Evolutionary conservation across 2,329 filamentous ascomycete species (phyloP).

Genomic region (Ophiosphaerella herpotricha): DNA sequence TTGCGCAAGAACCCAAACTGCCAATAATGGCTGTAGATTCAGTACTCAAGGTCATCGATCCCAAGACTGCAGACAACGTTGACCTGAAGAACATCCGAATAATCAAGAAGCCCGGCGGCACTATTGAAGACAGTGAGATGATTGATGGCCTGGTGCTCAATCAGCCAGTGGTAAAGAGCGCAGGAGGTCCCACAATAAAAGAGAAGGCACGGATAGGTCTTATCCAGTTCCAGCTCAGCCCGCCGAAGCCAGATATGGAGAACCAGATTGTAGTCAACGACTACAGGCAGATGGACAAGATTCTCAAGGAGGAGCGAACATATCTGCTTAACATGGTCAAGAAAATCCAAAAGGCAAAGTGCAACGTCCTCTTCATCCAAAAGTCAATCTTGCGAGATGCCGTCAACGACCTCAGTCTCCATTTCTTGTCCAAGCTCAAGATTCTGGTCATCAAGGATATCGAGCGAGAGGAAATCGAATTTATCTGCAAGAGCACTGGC

Average conservation of each 20-base stretch:
- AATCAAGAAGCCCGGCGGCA: constrained; percentile 96
- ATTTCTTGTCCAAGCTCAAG: constrained; percentile 96
- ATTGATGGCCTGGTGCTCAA: constrained; percentile 92
- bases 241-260: constrained; percentile 99
- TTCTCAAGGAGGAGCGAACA: constrained; percentile 96
- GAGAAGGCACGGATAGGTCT: constrained; percentile 97
- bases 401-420: constrained; percentile 94
- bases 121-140: constrained; percentile 98
- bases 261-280: constrained; percentile 99
- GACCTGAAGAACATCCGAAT: constrained; percentile 96
- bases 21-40: constrained; percentile 99
- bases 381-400: constrained; percentile 98
- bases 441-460: constrained; percentile 97
- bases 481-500: constrained; percentile 98
- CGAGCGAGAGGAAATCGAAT: constrained; percentile 97
- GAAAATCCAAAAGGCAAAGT: constrained; percentile 99
- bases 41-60: constrained; percentile 92
- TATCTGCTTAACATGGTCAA: constrained; percentile 99
- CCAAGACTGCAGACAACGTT: constrained; percentile 94
- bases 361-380: constrained; percentile 96
- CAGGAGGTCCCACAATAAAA: constrained; percentile 86
- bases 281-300: constrained; percentile 99
- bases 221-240: constrained; percentile 98
- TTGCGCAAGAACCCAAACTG: constrained; percentile 94
- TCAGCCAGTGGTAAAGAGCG: constrained; percentile 91